Evolutionary conservation across 2,329 filamentous ascomycete genomes (phyloP), one percentile per base, ranked within the genome.

Genomic region (Xylariales sp.): DNA sequence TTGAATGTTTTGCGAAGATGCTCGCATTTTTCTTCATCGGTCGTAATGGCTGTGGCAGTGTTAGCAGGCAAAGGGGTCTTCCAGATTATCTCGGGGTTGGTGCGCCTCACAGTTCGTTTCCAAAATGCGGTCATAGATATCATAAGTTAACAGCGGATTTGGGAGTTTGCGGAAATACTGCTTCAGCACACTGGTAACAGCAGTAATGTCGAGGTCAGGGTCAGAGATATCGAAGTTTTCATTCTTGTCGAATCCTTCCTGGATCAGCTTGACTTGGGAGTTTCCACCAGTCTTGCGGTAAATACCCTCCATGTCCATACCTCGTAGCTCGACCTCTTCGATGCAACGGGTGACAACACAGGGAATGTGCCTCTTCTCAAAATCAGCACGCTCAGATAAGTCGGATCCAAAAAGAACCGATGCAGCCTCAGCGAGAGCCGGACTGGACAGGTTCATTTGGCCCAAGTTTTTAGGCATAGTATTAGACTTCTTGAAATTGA

Each of bases 231-330:
- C 91, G 57, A 81, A 93, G 55, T 91, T 87, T 47, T 85, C 78
- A 42, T 78, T 83, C 60, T 82, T 84, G 60, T 96, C 90, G 58
- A 98, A 97, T 11, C 90, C 89, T 49, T 90, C 86, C 55, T 91
- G 88, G 51, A 98, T 87, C 54, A 78, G 74, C 61, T 95, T 94
- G 57, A 95, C 85, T 60, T 94, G 88, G 7, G 87, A 88, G 53
- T 85, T 89, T 49, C 90, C 93, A 40, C 93, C 93, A 35, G 90
- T 95, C 72, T 98, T 98, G 55, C 93, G 83, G 67, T 98, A 98
- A 52, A 98, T 95, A 45, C 93, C 93, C 66, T 97, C 93, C 50
- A 94, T 79, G 53, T 97, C 90, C 88, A 98, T 95, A 63, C 91
- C 93, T 57, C 93, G 83, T 16, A 93, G 69, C 62, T 98, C 93